These are phyloP conservation scores for Phytomonas francai DNA, from an alignment of 208 protist genomes.

Conservation along the genomic window DNA sequence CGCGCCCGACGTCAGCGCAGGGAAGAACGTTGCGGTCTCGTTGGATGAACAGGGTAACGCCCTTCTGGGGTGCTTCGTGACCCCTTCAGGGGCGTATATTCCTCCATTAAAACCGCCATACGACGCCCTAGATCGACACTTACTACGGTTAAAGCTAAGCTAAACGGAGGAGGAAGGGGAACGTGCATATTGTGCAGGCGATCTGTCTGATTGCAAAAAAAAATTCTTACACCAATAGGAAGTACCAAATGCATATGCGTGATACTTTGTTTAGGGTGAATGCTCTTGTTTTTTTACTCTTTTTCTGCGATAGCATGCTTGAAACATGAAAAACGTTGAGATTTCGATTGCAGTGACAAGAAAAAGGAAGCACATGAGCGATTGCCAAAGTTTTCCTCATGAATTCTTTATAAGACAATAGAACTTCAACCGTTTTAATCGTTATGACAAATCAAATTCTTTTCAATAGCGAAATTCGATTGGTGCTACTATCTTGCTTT, in stretches of 20 bases:
- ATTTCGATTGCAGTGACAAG: not conserved
- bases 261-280: not conserved
- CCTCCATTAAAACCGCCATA: slow-evolving; percentile 41
- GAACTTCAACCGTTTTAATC: not conserved
- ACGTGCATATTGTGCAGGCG: not conserved
- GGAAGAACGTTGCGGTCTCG: slow-evolving; percentile 3
- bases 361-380: not conserved
- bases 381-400: not conserved
- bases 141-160: slow-evolving; percentile 37
- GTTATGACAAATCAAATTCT: not conserved
- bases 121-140: slow-evolving; percentile 56
- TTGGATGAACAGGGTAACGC: slow-evolving; percentile 12
- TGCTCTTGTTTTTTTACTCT: not conserved
- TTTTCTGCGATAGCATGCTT: not conserved
- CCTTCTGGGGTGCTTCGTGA: slow-evolving; percentile 26
- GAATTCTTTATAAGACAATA: not conserved
- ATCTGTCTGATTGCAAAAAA: not conserved
- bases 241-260: not conserved
- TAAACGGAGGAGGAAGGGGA: not conserved
- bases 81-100: slow-evolving; percentile 57
- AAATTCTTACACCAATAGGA: not conserved
- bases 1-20: slow-evolving; percentile 31
- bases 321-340: not conserved
- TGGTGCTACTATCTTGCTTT: not conserved
- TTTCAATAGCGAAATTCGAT: not conserved